Conservation (phyloP, 768 basidiomycete species). For the Lentinula boryana region DNA sequence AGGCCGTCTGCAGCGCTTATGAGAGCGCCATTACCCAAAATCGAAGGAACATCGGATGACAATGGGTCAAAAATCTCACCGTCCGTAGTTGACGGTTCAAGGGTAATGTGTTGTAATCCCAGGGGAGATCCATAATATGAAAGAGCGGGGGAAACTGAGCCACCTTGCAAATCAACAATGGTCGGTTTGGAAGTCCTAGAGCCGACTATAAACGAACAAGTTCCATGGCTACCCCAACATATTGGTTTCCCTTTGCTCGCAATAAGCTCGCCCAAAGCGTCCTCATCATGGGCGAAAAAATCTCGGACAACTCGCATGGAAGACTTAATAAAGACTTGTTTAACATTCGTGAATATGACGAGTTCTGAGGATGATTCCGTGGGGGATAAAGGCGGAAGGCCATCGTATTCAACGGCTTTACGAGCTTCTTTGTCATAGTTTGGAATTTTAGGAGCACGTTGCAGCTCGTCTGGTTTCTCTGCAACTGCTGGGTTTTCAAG, state of each 20-base stretch:
- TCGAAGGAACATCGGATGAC: slow-evolving; percentile 24
- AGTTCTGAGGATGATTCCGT: slow-evolving; percentile 21
- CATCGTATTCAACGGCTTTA: slow-evolving; percentile 53
- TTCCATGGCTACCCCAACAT: slow-evolving; percentile 27
- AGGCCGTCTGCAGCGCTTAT: slow-evolving; percentile 62
- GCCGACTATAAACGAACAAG: slow-evolving; percentile 5
- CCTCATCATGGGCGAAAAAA: slow-evolving; percentile 6
- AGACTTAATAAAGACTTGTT: slow-evolving; percentile 24
- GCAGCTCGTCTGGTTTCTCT: slow-evolving; percentile 41
- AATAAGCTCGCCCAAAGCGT: slow-evolving; percentile 22
- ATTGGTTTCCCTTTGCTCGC: slow-evolving; percentile 48
- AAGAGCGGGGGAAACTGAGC: slow-evolving; percentile 55
- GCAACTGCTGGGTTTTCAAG: slow-evolving; percentile 24
- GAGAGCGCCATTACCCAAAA: slow-evolving; percentile 38
- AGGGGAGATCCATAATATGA: slow-evolving; percentile 58
- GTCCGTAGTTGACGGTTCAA: slow-evolving; percentile 63
- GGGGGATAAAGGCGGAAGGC: slow-evolving; percentile 60
- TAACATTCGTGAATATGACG: slow-evolving; percentile 53
- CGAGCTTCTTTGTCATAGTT: slow-evolving; percentile 56
- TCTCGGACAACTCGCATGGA: slow-evolving; percentile 16
- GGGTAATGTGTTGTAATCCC: slow-evolving; percentile 63
- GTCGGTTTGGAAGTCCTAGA: not conserved
- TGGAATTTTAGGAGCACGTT: slow-evolving; percentile 47
- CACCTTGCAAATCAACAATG: slow-evolving; percentile 51
- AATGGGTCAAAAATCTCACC: slow-evolving; percentile 54